Base-by-base conservation (phyloP, 169 alveolate species). In the Fabrea salina region DNA sequence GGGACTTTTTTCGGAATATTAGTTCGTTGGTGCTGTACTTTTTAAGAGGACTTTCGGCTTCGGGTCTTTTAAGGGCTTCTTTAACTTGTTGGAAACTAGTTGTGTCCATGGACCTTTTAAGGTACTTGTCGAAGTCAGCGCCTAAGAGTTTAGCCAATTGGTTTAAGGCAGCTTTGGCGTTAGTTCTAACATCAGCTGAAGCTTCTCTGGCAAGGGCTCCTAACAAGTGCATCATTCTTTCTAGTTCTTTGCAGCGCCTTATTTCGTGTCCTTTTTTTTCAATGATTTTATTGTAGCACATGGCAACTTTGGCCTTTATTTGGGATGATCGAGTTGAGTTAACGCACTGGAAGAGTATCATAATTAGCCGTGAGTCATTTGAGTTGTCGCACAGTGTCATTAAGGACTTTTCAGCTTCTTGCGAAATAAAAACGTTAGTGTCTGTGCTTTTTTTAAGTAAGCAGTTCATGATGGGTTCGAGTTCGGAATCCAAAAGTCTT, bases 191-290 rank as follows among this genome's bases (percentile, higher is more conserved):
- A 41, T 68, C 78, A 19, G 61, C 78, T 68, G 78, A 68, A n/a
- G 78, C 78, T 68, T 68, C 78, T 68, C 64, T 68, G 40, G 61
- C n/a, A 1, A 68, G 44, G 2, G 47, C 64, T n/a, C 64, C 59
- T 4, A 68, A 22, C n/a, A 43, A 16, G 19, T 68, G 78, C 35
- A 68, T 43, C 41, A 68, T 68, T n/a, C 66, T 37, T 19, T 43
- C 32, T 7, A 68, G 27, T 19, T 68, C 78, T 44, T 47, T 40
- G 25, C 11, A 16, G 40, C 19, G n/a, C 25, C 57, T 19, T 16
- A 68, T 68, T 8, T 68, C 78, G 7, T n/a, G n/a, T 25, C 41
- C 35, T 2, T 22, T 16, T 11, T 68, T 0, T 43, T 43, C 78
- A 43, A 47, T 19, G 32, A 68, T 68, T 68, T 16, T 2, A 8